Evolutionary conservation across 345 rosid genomes (phyloP).

Genomic region (Erysimum cheiranthoides): DNA sequence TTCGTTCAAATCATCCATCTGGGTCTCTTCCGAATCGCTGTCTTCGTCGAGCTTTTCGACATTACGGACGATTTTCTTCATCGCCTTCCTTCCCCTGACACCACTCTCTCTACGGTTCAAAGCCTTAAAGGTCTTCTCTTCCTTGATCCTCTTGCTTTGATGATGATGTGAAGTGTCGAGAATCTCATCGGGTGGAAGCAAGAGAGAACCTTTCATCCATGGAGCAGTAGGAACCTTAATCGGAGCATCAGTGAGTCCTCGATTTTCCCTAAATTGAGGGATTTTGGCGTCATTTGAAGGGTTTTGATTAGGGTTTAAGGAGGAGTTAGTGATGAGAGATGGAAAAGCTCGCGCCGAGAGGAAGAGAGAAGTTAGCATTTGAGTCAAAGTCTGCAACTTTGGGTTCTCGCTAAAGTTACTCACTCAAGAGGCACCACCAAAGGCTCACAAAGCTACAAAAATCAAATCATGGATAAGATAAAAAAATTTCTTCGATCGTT

Average conservation of each 20-base stretch:
- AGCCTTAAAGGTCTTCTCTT: conserved; percentile 62
- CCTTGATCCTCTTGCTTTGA: conserved; percentile 28
- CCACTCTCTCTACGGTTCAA: conserved; percentile 72
- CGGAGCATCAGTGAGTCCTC: conserved; percentile 20
- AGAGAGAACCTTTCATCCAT: conserved; percentile 71
- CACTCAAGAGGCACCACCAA: background rate
- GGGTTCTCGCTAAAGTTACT: conserved; percentile 2
- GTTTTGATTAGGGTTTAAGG: conserved; percentile 40
- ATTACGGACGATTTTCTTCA: conserved; percentile 61
- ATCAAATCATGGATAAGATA: conserved; percentile 21
- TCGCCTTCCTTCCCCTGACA: conserved; percentile 69
- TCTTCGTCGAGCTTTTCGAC: conserved; percentile 56
- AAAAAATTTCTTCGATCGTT: background rate
- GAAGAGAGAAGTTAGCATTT: conserved; percentile 36
- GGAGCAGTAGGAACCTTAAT: conserved; percentile 65
- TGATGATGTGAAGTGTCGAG: conserved; percentile 41
- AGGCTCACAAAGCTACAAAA: conserved; percentile 1
- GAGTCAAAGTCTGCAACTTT: conserved; percentile 36
- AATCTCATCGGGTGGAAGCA: conserved; percentile 59
- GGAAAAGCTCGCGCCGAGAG: conserved; percentile 37
- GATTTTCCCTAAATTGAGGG: conserved; percentile 11
- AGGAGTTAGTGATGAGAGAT: conserved; percentile 36
- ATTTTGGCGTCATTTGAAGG: conserved; percentile 27
- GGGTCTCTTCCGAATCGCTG: conserved; percentile 38
- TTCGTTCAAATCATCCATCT: conserved; percentile 30